A percentile compares a stretch with the other conserved stretches of the same genome.
These are phyloP conservation scores for Trichophyton simii DNA, from an alignment of 2,329 filamentous ascomycete genomes.

Conservation along the genomic window DNA sequence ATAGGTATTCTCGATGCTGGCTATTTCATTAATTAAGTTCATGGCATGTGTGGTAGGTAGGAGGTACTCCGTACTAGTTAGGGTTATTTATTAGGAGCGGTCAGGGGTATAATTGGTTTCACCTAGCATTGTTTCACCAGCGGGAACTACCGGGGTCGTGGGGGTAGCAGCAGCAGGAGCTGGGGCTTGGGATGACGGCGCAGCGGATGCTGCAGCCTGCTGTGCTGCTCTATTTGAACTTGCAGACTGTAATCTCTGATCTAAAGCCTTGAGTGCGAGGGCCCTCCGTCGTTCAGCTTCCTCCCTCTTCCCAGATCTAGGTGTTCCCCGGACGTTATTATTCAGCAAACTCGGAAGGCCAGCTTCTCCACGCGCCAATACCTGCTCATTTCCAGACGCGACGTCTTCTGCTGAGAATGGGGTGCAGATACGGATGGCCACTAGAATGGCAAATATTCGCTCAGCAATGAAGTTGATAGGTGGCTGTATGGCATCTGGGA, in stretches of 20 bases:
- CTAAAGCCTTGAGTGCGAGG: conserved; percentile 77
- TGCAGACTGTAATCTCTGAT: conserved; percentile 82
- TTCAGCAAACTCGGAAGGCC: conserved; percentile 49
- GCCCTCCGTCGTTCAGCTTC: conserved; percentile 85
- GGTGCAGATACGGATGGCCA: conserved; percentile 64
- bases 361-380: conserved; percentile 50
- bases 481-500: conserved; percentile 72
- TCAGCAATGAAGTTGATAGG: conserved; percentile 62
- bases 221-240: conserved; percentile 41
- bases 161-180: conserved; percentile 28
- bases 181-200: conserved; percentile 42
- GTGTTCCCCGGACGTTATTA: conserved; percentile 31
- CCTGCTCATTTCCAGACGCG: conserved; percentile 58
- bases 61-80: no score
- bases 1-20: neutral
- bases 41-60: neutral
- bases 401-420: conserved; percentile 77
- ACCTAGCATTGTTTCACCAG: conserved; percentile 49
- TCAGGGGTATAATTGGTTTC: conserved; percentile 61
- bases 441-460: conserved; percentile 59
- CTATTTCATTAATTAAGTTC: neutral
- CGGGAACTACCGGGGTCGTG: conserved; percentile 43
- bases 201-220: conserved; percentile 25
- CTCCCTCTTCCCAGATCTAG: conserved; percentile 56
- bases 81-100: conserved; percentile 24